A percentile compares a stretch with the other conserved stretches of the same genome.
Conservation (phyloP, 352 stramenopile genomes). For the Plasmopara viticola region DNA sequence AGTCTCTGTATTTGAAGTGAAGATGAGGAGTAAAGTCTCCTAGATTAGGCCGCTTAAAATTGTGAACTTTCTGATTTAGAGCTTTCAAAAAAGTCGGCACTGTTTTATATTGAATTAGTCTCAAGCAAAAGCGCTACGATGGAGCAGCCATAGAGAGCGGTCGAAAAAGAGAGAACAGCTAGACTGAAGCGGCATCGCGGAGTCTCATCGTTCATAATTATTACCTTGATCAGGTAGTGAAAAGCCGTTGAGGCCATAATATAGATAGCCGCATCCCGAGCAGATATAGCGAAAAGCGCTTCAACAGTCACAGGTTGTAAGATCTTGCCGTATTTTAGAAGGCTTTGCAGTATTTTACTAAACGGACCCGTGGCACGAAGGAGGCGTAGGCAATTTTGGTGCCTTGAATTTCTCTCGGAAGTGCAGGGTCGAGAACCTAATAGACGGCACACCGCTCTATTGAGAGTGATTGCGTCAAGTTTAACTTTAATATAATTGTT, state of each 20-base stretch:
- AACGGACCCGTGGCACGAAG: background rate
- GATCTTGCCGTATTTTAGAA: background rate
- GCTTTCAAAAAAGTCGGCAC: slow-evolving; percentile 1
- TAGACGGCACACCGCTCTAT: background rate
- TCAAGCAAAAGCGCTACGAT: background rate
- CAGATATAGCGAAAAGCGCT: background rate
- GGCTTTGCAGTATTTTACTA: background rate
- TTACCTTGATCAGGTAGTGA: slow-evolving; percentile 4
- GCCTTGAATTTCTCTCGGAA: background rate
- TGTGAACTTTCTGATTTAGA: background rate
- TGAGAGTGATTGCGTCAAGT: background rate
- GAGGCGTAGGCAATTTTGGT: background rate
- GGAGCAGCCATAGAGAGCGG: background rate
- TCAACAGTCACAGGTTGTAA: background rate
- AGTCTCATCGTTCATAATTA: too few species aligned
- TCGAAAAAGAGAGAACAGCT: background rate
- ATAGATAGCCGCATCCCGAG: slow-evolving; percentile 1
- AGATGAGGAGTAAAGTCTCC: slow-evolving; percentile 3
- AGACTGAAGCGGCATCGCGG: slow-evolving; percentile 5
- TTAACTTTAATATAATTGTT: background rate
- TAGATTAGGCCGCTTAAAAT: background rate
- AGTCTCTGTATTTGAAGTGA: background rate
- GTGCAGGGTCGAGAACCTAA: background rate
- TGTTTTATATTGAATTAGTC: background rate
- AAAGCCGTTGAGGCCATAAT: slow-evolving; percentile 7